Percentiles rank a stretch among this genome's conserved stretches.
These are phyloP conservation scores for Xylaria nigripes DNA, from an alignment of 495 filamentous ascomycete species.

Conservation along the genomic window DNA sequence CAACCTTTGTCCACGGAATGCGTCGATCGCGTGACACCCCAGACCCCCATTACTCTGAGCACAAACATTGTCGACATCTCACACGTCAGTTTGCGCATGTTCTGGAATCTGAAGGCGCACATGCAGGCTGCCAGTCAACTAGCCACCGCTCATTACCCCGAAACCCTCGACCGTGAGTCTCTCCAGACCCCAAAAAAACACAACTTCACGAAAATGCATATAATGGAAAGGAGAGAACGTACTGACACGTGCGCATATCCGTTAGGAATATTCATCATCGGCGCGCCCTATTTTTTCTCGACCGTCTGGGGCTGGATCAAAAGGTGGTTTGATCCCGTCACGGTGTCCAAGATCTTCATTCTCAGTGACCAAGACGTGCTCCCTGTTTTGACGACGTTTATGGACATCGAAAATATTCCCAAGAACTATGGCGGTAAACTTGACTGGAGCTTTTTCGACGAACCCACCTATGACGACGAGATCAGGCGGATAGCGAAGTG, in stretches of 20 bases:
- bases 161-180: slow-evolving; percentile 68
- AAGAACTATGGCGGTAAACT: slow-evolving; percentile 78
- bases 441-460: slow-evolving; percentile 71
- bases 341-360: slow-evolving; percentile 89
- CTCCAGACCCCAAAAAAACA: not conserved
- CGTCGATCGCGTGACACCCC: slow-evolving; percentile 55
- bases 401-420: slow-evolving; percentile 72
- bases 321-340: slow-evolving; percentile 90
- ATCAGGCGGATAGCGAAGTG: slow-evolving; percentile 32
- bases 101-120: slow-evolving; percentile 84
- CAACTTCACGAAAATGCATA: not conserved
- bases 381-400: slow-evolving; percentile 66
- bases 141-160: slow-evolving; percentile 88
- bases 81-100: slow-evolving; percentile 75
- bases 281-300: slow-evolving; percentile 83
- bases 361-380: slow-evolving; percentile 60
- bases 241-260: not conserved
- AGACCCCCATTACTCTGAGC: slow-evolving; percentile 73
- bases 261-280: slow-evolving; percentile 56
- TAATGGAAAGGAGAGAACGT: not conserved
- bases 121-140: slow-evolving; percentile 84
- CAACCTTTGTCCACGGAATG: slow-evolving; percentile 73
- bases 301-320: slow-evolving; percentile 95
- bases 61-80: slow-evolving; percentile 88
- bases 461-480: slow-evolving; percentile 48